Conservation (phyloP, 768 basidiomycete species). For the Auriscalpium vulgare region DNA sequence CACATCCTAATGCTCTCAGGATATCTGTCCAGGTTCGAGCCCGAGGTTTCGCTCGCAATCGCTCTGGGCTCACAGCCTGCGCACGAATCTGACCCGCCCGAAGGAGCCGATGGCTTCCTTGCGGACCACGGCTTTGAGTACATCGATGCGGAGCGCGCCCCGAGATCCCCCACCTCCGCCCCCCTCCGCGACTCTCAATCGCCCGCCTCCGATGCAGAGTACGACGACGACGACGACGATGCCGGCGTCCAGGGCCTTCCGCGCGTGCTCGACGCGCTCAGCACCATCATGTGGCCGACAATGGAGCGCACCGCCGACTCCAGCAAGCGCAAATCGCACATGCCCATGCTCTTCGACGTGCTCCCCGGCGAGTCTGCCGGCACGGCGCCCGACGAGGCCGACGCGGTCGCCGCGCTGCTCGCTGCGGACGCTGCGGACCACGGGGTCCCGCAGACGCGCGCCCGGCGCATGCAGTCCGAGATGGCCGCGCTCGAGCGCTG, state of each 20-base stretch:
- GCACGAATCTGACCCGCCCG: constrained; percentile 20
- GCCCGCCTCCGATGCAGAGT: not conserved
- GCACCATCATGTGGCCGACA: constrained; percentile 86
- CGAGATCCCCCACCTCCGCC: not conserved
- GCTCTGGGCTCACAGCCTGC: constrained; percentile 30
- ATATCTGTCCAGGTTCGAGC: constrained; percentile 42
- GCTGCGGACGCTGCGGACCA: constrained; percentile 18
- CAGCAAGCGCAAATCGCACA: constrained; percentile 20
- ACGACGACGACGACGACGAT: not conserved
- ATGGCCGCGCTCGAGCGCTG: constrained; percentile 55
- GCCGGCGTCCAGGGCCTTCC: constrained; percentile 37
- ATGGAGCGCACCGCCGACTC: constrained; percentile 41
- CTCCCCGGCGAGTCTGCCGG: not conserved
- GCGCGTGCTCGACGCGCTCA: constrained; percentile 70
- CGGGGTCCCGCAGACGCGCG: constrained; percentile 7
- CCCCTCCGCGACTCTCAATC: not conserved
- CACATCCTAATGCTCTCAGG: constrained; percentile 43
- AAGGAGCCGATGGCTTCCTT: constrained; percentile 57
- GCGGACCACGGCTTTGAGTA: constrained; percentile 73
- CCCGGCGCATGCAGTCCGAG: constrained; percentile 34
- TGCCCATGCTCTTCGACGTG: constrained; percentile 20
- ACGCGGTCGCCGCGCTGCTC: constrained; percentile 27
- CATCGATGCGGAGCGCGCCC: constrained; percentile 41
- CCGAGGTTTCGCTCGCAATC: constrained; percentile 69
- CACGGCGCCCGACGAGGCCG: constrained; percentile 26